These are phyloP conservation scores for Penicillium atrosanguineum DNA, from an alignment of 495 filamentous ascomycete species.

Conservation along the genomic window DNA sequence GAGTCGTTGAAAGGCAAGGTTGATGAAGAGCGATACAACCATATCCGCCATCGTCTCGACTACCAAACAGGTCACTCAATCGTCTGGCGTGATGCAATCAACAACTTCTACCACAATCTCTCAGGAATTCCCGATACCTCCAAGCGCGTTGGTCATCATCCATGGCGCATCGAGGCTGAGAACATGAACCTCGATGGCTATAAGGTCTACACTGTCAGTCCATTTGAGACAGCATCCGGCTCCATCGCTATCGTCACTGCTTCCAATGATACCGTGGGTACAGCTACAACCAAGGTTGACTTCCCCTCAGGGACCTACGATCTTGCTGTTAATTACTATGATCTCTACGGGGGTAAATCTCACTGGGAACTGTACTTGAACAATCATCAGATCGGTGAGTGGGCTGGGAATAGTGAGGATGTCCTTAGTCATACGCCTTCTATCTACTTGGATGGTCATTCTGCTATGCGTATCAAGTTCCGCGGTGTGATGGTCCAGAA, in stretches of 20 bases:
- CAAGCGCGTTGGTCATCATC: conserved; percentile 55
- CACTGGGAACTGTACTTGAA: conserved; percentile 55
- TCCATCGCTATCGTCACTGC: conserved; percentile 46
- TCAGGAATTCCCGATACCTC: conserved; percentile 55
- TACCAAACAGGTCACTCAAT: conserved; percentile 70
- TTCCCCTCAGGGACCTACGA: conserved; percentile 56
- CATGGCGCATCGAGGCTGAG: conserved; percentile 65
- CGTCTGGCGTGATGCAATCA: conserved; percentile 67
- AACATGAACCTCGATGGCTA: conserved; percentile 58
- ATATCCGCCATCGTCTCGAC: conserved; percentile 53
- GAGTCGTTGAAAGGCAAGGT: conserved; percentile 51
- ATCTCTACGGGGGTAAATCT: conserved; percentile 54
- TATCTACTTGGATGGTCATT: conserved; percentile 59
- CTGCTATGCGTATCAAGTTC: conserved; percentile 61
- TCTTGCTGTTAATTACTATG: conserved; percentile 65
- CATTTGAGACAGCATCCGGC: conserved; percentile 55
- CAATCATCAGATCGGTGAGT: conserved; percentile 48
- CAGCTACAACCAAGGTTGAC: conserved; percentile 43
- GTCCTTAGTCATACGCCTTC: conserved; percentile 54
- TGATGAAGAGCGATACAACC: conserved; percentile 59
- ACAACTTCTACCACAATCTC: conserved; percentile 57
- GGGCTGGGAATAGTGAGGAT: conserved; percentile 57
- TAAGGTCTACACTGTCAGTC: conserved; percentile 44
- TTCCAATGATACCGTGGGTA: conserved; percentile 48
- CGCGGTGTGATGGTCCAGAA: conserved; percentile 44